A percentile compares a stretch with the other conserved stretches of the same genome.
These are phyloP conservation scores for Geranomyces variabilis DNA, from an alignment of 192 early-diverging fungal genomes.

Conservation along the genomic window DNA sequence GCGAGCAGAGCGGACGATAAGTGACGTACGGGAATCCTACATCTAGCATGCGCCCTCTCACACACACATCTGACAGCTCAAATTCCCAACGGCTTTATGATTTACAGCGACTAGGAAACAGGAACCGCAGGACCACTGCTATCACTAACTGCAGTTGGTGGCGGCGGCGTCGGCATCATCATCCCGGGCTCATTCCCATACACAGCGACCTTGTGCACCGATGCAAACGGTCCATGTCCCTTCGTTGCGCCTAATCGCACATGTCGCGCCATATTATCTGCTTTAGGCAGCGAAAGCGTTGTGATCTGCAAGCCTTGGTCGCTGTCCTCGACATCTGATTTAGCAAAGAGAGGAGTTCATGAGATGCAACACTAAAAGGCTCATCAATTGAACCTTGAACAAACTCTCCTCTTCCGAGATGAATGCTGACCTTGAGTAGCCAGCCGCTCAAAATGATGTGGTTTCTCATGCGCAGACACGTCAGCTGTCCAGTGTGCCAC, in stretches of 20 bases:
- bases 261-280: conserved; percentile 1
- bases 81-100: too few relatives aligned
- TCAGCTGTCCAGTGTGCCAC: conserved; percentile 15
- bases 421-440: conserved; percentile 21
- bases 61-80: too few relatives aligned
- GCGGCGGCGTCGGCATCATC: not conserved
- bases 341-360: not conserved
- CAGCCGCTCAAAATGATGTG: conserved; percentile 3
- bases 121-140: too few relatives aligned
- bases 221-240: conserved; percentile 32
- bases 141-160: too few relatives aligned
- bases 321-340: conserved; percentile 21
- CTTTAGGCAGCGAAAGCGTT: conserved; percentile 4
- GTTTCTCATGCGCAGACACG: conserved; percentile 4
- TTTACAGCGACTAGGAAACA: too few relatives aligned
- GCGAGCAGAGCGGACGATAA: too few relatives aligned
- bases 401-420: too few relatives aligned
- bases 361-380: not conserved
- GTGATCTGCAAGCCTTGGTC: conserved; percentile 19
- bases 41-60: too few relatives aligned
- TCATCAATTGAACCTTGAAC: too few relatives aligned
- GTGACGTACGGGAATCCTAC: too few relatives aligned
- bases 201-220: conserved; percentile 24
- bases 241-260: conserved; percentile 20
- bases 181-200: conserved; percentile 13